Conservation (phyloP, 2,329 filamentous ascomycete species). For the Simplicillium sp. region DNA sequence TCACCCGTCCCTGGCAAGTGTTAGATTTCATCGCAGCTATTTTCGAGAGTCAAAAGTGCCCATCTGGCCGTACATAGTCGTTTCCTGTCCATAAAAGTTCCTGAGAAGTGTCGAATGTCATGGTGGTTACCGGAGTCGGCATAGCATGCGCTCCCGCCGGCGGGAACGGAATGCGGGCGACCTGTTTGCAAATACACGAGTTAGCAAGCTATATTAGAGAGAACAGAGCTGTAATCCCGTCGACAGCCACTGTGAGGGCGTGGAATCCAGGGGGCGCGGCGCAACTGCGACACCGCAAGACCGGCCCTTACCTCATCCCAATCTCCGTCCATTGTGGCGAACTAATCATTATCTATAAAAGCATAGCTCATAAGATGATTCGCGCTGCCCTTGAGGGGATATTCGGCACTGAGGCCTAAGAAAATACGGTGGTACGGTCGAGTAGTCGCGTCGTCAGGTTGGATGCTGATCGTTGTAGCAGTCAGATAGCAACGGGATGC, state of each 20-base stretch:
- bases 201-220: constrained; percentile 3
- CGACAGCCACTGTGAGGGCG: constrained; percentile 2
- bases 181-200: constrained; percentile 33
- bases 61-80: constrained; percentile 57
- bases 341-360: constrained; percentile 24
- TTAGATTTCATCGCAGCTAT: constrained; percentile 11
- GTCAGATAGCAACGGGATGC: neutral
- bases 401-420: neutral
- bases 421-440: neutral
- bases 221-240: constrained; percentile 1
- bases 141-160: constrained; percentile 62
- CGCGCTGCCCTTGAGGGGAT: neutral
- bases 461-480: constrained; percentile 1
- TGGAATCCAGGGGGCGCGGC: neutral
- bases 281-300: neutral
- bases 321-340: constrained; percentile 52
- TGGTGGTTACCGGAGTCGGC: constrained; percentile 63
- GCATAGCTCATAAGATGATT: constrained; percentile 17
- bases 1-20: constrained; percentile 63
- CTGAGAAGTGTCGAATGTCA: constrained; percentile 82
- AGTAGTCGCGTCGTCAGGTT: constrained; percentile 1
- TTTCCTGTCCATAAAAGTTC: constrained; percentile 92
- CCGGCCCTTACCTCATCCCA: constrained; percentile 52
- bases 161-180: constrained; percentile 74
- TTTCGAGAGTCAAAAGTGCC: neutral